phyloP scores from a whole-genome alignment of 208 protist genomes.

The Vickermania ingenoplastis region DNA sequence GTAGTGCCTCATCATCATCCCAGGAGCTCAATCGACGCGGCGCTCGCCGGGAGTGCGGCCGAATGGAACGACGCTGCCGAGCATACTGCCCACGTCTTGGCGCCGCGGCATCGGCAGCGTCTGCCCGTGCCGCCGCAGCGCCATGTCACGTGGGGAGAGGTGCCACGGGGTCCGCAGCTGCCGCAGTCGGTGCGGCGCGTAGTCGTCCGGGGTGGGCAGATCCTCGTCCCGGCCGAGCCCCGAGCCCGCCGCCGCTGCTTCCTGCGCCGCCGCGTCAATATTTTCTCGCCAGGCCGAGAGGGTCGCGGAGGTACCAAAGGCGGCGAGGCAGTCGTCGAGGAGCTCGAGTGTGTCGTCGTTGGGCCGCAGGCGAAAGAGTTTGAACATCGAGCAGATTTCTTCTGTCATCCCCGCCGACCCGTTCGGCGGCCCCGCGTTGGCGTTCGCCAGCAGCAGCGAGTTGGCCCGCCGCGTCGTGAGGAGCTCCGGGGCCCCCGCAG shows the following conservation, averaged over 20 bases:
- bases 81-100: constrained; percentile 59
- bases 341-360: constrained; percentile 69
- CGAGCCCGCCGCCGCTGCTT: constrained; percentile 1
- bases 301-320: constrained; percentile 26
- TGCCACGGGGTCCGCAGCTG: constrained; percentile 56
- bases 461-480: constrained; percentile 77
- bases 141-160: constrained; percentile 59
- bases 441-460: constrained; percentile 75
- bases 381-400: constrained; percentile 59
- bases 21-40: constrained; percentile 25
- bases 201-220: constrained; percentile 29
- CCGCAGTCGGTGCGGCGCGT: constrained; percentile 55
- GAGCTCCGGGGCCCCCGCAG: constrained; percentile 63
- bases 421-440: constrained; percentile 46
- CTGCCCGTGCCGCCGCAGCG: constrained; percentile 72
- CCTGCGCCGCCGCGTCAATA: constrained; percentile 13
- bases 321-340: constrained; percentile 31
- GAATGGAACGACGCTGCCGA: constrained; percentile 72
- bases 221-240: constrained; percentile 19
- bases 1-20: no score
- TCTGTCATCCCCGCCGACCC: constrained; percentile 47
- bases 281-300: constrained; percentile 18
- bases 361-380: constrained; percentile 30
- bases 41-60: constrained; percentile 63
- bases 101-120: constrained; percentile 23